phyloP scores from a whole-genome alignment of 768 basidiomycete genomes.

The Pleurotus tuber-regium region DNA sequence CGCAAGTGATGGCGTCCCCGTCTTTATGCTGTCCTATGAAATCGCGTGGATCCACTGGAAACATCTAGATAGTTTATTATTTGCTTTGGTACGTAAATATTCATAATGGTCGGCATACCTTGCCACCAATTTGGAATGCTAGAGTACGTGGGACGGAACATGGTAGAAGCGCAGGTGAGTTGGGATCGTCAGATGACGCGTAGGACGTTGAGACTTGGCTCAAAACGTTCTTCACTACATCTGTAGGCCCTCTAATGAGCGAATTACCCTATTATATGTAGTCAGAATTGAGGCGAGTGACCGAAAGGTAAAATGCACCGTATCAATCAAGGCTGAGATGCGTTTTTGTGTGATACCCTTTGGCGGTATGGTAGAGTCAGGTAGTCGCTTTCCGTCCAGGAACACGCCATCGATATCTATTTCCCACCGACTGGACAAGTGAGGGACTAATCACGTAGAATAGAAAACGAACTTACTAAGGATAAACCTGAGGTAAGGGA shows the following conservation, averaged over 20 bases:
- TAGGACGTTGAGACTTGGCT: slow-evolving; percentile 34
- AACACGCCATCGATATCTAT: slow-evolving; percentile 64
- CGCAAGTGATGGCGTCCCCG: slow-evolving; percentile 41
- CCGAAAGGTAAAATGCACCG: slow-evolving; percentile 34
- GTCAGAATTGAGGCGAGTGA: neutral
- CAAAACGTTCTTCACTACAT: slow-evolving; percentile 55
- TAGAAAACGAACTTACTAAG: slow-evolving; percentile 25
- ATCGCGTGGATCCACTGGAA: slow-evolving; percentile 72
- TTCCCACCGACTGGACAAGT: slow-evolving; percentile 51
- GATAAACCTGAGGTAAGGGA: slow-evolving; percentile 27
- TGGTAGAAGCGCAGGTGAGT: slow-evolving; percentile 33
- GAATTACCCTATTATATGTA: slow-evolving; percentile 58
- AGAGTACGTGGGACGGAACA: slow-evolving; percentile 56
- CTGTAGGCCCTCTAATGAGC: slow-evolving; percentile 64
- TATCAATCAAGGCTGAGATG: slow-evolving; percentile 64
- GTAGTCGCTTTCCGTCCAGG: slow-evolving; percentile 54
- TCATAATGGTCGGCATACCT: slow-evolving; percentile 21
- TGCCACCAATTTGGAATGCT: slow-evolving; percentile 63
- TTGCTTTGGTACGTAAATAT: neutral
- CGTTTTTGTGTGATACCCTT: slow-evolving; percentile 27
- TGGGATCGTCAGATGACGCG: slow-evolving; percentile 17
- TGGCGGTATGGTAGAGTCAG: slow-evolving; percentile 48
- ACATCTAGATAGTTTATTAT: slow-evolving; percentile 37
- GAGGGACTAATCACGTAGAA: neutral
- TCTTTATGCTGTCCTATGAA: slow-evolving; percentile 44